Evolutionary conservation across 345 rosid genomes (phyloP).

Genomic region (Schrenkiella parvula): DNA sequence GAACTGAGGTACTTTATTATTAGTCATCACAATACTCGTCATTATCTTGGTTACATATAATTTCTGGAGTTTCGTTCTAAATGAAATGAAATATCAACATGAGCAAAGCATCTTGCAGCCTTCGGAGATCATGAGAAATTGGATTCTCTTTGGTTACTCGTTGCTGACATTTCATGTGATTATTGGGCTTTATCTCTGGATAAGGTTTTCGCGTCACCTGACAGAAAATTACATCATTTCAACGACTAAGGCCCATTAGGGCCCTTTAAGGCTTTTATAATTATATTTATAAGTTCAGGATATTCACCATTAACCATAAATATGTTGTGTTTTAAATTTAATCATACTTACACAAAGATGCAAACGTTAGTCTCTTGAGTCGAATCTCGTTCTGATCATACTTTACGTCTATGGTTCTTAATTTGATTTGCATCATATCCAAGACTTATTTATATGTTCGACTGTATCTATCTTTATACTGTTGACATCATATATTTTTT

Average conservation of each 20-base stretch:
- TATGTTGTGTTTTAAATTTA: neutral
- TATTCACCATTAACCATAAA: neutral
- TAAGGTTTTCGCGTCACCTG: conserved; percentile 36
- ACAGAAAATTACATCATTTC: neutral
- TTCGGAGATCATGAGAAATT: conserved; percentile 46
- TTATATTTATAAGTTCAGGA: neutral
- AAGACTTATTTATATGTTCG: conserved; percentile 5
- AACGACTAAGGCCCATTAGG: neutral
- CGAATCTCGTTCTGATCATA: neutral
- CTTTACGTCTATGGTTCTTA: neutral
- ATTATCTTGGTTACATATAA: conserved; percentile 18
- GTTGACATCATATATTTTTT: neutral
- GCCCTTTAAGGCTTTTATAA: neutral
- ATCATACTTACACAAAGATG: neutral
- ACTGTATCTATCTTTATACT: neutral
- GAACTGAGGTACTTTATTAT: conserved; percentile 51
- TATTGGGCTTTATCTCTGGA: conserved; percentile 43
- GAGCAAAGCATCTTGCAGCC: conserved; percentile 4
- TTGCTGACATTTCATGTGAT: conserved; percentile 43
- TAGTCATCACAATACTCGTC: conserved; percentile 48
- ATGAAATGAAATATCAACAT: neutral
- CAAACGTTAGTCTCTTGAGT: neutral
- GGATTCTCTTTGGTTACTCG: conserved; percentile 56
- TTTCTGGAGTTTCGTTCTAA: neutral
- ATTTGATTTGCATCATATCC: neutral